Base-by-base conservation (phyloP, 1,284 basidiomycete genomes). In the Leccinum fallax region DNA sequence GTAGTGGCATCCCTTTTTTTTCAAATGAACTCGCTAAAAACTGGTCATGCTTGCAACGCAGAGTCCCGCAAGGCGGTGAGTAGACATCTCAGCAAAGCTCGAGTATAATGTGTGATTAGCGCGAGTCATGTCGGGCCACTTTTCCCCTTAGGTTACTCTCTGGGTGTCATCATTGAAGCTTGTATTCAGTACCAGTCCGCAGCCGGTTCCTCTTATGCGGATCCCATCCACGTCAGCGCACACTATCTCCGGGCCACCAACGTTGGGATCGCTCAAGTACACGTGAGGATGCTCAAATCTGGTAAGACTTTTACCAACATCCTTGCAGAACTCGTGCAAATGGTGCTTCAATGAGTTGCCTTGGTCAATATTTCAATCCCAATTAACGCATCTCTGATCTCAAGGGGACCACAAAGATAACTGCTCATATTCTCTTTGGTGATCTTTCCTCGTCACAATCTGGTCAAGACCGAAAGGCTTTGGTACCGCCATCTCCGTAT, bases 201-300 rank as follows among this genome's bases (percentile, higher is more conserved):
- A 26, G 24, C 5, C 2, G 57, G 61, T 7, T 80, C 82, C 3
- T 32, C 66, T 10, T 85, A 87, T 67, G 73, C 70, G 19, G 86
- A 89, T 64, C 82, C 83, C 5, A 74, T 88, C 36, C 83, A 88
- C 68, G 71, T 86, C 56, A 85, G 83, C 4, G 84, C 84, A 2
- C 83, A 88, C 65, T 90, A 79, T 66, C 74, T 87, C 43, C 77
- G 79, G 38, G 74, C 82, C 1, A 79, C 83, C 2, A 69, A 73
- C 1, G 62, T 74, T 4, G 74, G 71, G 4, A 66, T 74, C 1
- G 84, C 82, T 63, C 78, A 81, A 59, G 78, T 88, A 13, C 80
- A 74, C 40, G 73, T 89, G 2, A 77, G 75, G 10, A 70, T 69
- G 1, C 54, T 86, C 21, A 85, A 83, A 64, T 72, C 69, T 11